Evolutionary conservation across 495 filamentous ascomycete species (phyloP).

Genomic region (Hypoxylon lenormandii): DNA sequence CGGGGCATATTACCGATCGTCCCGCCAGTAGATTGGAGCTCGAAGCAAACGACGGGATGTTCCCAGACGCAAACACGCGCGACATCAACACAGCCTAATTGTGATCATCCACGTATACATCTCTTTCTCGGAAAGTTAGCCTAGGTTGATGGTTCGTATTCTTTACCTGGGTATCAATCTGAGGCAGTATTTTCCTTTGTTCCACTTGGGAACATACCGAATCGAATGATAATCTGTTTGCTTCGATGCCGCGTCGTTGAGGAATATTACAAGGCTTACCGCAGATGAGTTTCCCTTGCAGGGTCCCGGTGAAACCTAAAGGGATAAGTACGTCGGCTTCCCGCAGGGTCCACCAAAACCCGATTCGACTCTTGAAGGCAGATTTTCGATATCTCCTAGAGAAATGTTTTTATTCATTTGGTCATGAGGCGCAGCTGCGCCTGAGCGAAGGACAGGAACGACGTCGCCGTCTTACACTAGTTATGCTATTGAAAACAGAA

Average conservation of each 20-base stretch:
- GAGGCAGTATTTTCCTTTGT: not conserved
- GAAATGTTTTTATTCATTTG: too few relatives aligned
- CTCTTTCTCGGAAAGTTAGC: not conserved
- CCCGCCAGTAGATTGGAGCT: not conserved
- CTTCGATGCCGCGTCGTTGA: constrained; percentile 9
- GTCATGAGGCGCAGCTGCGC: too few relatives aligned
- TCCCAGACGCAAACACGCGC: constrained; percentile 24
- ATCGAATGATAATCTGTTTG: constrained; percentile 11
- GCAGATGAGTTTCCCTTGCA: constrained; percentile 5
- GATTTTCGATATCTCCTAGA: not conserved
- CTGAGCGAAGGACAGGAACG: not conserved
- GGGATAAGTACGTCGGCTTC: constrained; percentile 17
- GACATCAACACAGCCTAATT: constrained; percentile 2
- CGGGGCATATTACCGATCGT: constrained; percentile 12
- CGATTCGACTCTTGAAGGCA: not conserved
- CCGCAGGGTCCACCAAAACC: not conserved
- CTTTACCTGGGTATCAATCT: not conserved
- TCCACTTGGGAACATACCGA: constrained; percentile 1
- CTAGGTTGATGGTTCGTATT: not conserved
- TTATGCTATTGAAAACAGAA: not conserved
- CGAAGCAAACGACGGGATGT: constrained; percentile 21
- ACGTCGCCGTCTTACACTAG: not conserved
- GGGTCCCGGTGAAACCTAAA: constrained; percentile 16
- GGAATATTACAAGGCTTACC: not conserved
- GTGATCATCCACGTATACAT: constrained; percentile 9